Evolutionary conservation across 139 green algal genomes (phyloP).

Genomic region (Astrephomene gubernaculifera): DNA sequence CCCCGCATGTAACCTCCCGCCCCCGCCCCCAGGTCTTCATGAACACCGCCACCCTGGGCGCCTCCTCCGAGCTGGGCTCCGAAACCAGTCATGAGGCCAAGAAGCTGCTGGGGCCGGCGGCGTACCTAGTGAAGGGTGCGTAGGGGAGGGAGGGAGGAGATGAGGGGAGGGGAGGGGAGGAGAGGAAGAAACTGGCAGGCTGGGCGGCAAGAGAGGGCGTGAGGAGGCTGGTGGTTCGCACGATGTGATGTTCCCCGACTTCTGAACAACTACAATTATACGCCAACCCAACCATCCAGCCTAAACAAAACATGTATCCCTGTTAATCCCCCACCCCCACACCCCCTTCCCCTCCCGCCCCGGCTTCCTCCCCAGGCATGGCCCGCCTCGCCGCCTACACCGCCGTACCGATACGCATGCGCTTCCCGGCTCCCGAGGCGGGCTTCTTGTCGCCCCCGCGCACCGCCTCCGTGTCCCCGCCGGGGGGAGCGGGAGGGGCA

Average conservation of each 20-base stretch:
- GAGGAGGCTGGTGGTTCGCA: too few relatives aligned
- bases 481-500: neutral
- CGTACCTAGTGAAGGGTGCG: conserved; percentile 40
- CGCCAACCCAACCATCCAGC: too few relatives aligned
- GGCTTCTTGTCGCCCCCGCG: neutral
- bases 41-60: conserved; percentile 53
- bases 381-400: conserved; percentile 18
- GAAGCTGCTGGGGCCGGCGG: conserved; percentile 49
- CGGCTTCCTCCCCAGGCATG: neutral
- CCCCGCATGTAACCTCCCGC: too few relatives aligned
- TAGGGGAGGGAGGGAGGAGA: neutral
- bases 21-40: conserved; percentile 51
- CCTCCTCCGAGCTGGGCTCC: conserved; percentile 39
- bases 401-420: conserved; percentile 17
- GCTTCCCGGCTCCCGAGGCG: conserved; percentile 9
- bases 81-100: conserved; percentile 49
- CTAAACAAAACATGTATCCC: too few relatives aligned
- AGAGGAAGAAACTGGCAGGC: too few relatives aligned
- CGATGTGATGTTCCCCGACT: too few relatives aligned
- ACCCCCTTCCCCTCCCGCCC: neutral
- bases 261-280: too few relatives aligned
- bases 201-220: too few relatives aligned
- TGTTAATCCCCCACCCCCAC: neutral
- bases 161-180: neutral
- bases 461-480: neutral